Base-by-base conservation (phyloP, 768 basidiomycete species). In the Pisolithus marmoratus region DNA sequence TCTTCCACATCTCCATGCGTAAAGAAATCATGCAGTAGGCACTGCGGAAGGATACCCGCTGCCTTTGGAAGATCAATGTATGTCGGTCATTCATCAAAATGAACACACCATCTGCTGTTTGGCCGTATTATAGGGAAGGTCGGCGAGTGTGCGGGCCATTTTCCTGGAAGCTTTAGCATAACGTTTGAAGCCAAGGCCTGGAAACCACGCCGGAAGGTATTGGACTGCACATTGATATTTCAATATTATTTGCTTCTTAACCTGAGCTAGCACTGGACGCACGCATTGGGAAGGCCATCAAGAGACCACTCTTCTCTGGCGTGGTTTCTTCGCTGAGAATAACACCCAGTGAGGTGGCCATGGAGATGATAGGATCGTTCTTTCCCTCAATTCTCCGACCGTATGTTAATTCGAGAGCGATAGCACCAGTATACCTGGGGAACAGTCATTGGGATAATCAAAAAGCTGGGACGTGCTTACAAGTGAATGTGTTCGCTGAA, bases 41-140 rank as follows among this genome's bases (percentile, higher is more conserved):
- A 47, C 19, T 36, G 46, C 9, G 15, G 46, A 19, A 47, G 19
- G 19, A 36, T 14, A 47, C 46, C 46, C 8, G 46, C 20, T 47
- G 36, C 46, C 31, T 47, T 34, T 5, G n/a, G 15, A 24, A 7
- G 42, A 43, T 15, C 42, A 43, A 43, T 12, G 2, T 3, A 22
- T 14, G 23, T 15, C 15, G 42, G 15, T 26, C 22, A 19, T 19
- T 8, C 22, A 19, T 41, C 9, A 19, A 19, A 8, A 8, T 19
- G 19, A 8, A 43, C 20, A 17, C 29, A 66, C 69, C 57, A 71
- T 59, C 31, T 60, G 49, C 24, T 49, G 22, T 53, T 67, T 64
- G 3, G 60, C 61, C 42, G 50, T 55, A 2, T 56, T 47, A 42
- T 59, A 65, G 5, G 71, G 68, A 46, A 23, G 41, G 27, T 58